Evolutionary conservation across 345 rosid species (phyloP).

Genomic region (Acer saccharum): DNA sequence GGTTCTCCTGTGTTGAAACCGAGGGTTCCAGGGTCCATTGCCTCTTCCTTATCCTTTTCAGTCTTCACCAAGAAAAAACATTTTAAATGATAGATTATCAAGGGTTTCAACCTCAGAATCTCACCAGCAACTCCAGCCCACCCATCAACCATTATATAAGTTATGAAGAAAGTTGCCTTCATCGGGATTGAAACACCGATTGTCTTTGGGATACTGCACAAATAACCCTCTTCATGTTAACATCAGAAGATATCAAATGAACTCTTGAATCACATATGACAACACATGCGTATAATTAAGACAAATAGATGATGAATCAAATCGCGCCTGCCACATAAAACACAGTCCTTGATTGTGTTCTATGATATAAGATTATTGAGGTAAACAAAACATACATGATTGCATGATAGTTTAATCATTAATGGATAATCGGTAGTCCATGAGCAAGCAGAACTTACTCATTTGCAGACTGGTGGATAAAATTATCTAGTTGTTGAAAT

Average conservation of each 20-base stretch:
- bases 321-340: not conserved
- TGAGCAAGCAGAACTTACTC: constrained; percentile 57
- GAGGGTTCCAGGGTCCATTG: constrained; percentile 95
- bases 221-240: not conserved
- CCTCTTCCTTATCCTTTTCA: constrained; percentile 90
- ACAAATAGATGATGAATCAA: not conserved
- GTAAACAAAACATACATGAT: not conserved
- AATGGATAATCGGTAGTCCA: not conserved
- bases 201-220: constrained; percentile 82
- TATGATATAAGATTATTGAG: not conserved
- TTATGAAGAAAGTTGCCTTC: constrained; percentile 97
- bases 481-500: constrained; percentile 82
- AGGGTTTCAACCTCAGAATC: constrained; percentile 77
- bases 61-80: constrained; percentile 86
- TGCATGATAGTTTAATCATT: not conserved
- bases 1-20: constrained; percentile 95
- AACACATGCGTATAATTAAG: not conserved
- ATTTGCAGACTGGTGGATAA: constrained; percentile 82
- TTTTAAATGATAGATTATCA: constrained; percentile 80
- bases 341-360: not conserved
- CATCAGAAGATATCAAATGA: not conserved
- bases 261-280: not conserved
- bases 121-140: constrained; percentile 99
- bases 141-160: constrained; percentile 95
- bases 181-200: constrained; percentile 89